Percentiles rank a stretch among this genome's conserved stretches.
Conservation (phyloP, 2,329 filamentous ascomycete genomes). For the Phaeosphaeria sp. region DNA sequence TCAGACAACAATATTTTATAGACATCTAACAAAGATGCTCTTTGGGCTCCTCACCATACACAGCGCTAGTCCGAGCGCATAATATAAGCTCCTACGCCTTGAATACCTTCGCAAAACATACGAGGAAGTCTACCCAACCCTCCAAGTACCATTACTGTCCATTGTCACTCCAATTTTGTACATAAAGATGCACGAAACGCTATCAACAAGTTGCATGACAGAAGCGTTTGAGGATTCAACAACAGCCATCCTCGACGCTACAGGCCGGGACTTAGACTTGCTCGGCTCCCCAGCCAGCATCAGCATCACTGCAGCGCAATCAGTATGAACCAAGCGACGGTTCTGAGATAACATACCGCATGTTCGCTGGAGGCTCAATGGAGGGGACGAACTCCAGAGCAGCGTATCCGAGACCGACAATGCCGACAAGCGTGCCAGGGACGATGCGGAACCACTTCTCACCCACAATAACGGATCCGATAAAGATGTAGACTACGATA, state of each 20-base stretch:
- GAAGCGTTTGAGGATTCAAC: slow-evolving; percentile 25
- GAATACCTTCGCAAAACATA: neutral
- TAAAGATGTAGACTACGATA: slow-evolving; percentile 88
- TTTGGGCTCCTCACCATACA: neutral
- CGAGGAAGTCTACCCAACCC: neutral
- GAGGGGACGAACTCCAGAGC: slow-evolving; percentile 58
- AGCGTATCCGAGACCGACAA: slow-evolving; percentile 78
- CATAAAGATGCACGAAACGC: slow-evolving; percentile 12
- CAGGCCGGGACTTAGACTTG: slow-evolving; percentile 51
- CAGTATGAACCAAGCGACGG: neutral
- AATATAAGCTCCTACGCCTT: neutral
- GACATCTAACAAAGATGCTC: neutral
- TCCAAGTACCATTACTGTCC: neutral
- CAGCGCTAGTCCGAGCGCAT: neutral
- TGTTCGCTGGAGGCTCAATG: slow-evolving; percentile 61
- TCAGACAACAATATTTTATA: slow-evolving; percentile 19
- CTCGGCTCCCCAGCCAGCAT: slow-evolving; percentile 60
- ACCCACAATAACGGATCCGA: slow-evolving; percentile 84
- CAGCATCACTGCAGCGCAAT: slow-evolving; percentile 52
- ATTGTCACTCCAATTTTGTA: slow-evolving; percentile 15
- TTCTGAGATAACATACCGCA: slow-evolving; percentile 48
- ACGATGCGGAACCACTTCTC: slow-evolving; percentile 71
- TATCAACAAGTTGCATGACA: slow-evolving; percentile 9
- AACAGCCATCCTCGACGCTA: slow-evolving; percentile 31
- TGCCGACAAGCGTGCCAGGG: slow-evolving; percentile 76